Conservation (phyloP, 805 yeast species). For the Saturnispora halmiae region DNA sequence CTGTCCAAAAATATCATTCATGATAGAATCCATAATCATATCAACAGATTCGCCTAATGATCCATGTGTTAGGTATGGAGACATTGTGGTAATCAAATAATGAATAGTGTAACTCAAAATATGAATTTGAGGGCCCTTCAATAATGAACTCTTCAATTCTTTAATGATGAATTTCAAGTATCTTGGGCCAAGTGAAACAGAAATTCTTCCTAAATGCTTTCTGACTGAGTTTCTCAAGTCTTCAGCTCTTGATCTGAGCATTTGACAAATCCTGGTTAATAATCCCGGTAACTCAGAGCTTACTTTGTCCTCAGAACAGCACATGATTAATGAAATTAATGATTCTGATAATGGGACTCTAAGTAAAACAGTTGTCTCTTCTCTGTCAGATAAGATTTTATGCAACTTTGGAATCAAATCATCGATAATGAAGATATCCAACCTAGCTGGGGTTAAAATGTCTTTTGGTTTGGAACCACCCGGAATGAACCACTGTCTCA, state of each 20-base stretch:
- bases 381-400: slow-evolving; percentile 49
- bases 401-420: slow-evolving; percentile 57
- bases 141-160: slow-evolving; percentile 70
- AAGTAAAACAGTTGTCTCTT: slow-evolving; percentile 67
- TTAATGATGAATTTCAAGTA: slow-evolving; percentile 67
- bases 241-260: slow-evolving; percentile 74
- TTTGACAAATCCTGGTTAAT: slow-evolving; percentile 80
- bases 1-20: slow-evolving; percentile 89
- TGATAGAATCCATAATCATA: slow-evolving; percentile 57
- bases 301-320: slow-evolving; percentile 49
- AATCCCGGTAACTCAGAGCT: slow-evolving; percentile 66
- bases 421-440: slow-evolving; percentile 40
- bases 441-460: slow-evolving; percentile 32
- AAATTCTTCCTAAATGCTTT: slow-evolving; percentile 58
- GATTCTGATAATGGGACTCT: slow-evolving; percentile 82
- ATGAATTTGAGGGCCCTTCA: slow-evolving; percentile 89
- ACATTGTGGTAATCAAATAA: slow-evolving; percentile 49
- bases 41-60: slow-evolving; percentile 61
- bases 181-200: slow-evolving; percentile 56
- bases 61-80: slow-evolving; percentile 42
- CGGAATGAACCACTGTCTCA: slow-evolving; percentile 16
- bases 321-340: slow-evolving; percentile 53
- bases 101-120: slow-evolving; percentile 86
- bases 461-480: slow-evolving; percentile 17
- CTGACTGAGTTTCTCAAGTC: slow-evolving; percentile 83